Evolutionary conservation across 805 yeast species (phyloP), one percentile per base, ranked within the genome.

Genomic region (Metschnikowia arizonensis): DNA sequence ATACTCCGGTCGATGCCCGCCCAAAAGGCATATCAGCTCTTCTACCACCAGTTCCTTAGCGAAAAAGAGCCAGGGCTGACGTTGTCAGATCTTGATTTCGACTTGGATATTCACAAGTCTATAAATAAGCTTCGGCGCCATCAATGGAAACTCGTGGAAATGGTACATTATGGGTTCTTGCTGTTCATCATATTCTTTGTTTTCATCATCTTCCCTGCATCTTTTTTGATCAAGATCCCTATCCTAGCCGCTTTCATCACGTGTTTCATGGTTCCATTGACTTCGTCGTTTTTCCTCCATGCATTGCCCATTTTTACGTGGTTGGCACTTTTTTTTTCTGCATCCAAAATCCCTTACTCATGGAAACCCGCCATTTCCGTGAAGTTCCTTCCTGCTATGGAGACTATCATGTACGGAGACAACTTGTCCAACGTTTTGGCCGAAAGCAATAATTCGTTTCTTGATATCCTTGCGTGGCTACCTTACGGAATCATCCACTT

Each of bases 401-500:
- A 90, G 64, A 88, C 97, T 33, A 85, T 90, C 45, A 69, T 91
- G 48, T 90, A 88, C 60, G 97, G 97, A 42, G 96, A 90, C 58
- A 86, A 91, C 65, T 73, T 91, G 57, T 82, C 90, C 43, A 86
- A 85, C 55, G 81, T 90, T 19, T 74, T 89, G 57, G 93, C 97
- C 1, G 78, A 90, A 5, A 72, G 81, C 12, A 82, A 85, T 14
- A 78, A 74, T 49, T 63, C 84, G 2, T 55, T 80, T 5, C 68
- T 87, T 45, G 98, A 90, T 61, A 71, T 90, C n/a, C 56, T 88
- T 40, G 97, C 97, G 3, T 90, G 97, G 97, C 65, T 91, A 32
- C 98, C 99, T 1, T 91, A 91, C 61, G 99, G 99, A 2, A 61
- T 93, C 11, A 72, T 87, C 47, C 99, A 91, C 68, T 91, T 87